phyloP scores from a whole-genome alignment of 1,284 basidiomycete genomes.

The Cutaneotrichosporon cutaneum region DNA sequence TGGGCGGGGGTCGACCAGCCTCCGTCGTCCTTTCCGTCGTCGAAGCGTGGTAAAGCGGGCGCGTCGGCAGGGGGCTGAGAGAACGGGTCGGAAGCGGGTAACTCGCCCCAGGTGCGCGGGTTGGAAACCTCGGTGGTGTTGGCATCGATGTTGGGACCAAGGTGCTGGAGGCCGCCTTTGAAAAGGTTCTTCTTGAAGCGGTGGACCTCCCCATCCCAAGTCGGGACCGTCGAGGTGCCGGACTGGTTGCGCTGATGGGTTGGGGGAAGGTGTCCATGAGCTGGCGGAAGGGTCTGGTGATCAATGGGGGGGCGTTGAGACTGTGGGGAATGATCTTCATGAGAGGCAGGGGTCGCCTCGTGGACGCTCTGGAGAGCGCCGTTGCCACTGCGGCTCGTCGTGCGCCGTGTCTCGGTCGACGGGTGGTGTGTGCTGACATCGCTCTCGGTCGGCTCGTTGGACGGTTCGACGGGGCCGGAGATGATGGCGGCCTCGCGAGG shows the following conservation, averaged over 20 bases:
- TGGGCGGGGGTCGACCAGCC: constrained; percentile 2
- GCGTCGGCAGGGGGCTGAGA: no score
- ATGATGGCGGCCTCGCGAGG: not conserved
- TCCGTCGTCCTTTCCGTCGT: constrained; percentile 6
- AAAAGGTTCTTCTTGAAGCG: not conserved
- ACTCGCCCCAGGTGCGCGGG: constrained; percentile 10
- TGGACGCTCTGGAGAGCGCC: not conserved
- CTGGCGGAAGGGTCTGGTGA: not conserved
- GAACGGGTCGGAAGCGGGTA: not conserved
- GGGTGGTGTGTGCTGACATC: not conserved
- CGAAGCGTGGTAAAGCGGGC: not conserved
- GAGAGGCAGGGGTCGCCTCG: not conserved
- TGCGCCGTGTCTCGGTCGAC: not conserved
- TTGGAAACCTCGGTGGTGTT: constrained; percentile 8
- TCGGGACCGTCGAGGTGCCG: not conserved
- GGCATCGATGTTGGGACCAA: not conserved
- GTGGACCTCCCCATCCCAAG: not conserved
- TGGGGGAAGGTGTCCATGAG: not conserved
- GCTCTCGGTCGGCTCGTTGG: not conserved
- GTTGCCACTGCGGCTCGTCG: not conserved
- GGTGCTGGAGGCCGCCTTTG: not conserved
- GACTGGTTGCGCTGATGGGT: not conserved
- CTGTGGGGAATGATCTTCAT: not conserved
- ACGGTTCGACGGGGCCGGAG: not conserved
- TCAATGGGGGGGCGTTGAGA: no score